phyloP scores from a whole-genome alignment of 371 early-diverging fungal species.

The Mortierella sp. region DNA sequence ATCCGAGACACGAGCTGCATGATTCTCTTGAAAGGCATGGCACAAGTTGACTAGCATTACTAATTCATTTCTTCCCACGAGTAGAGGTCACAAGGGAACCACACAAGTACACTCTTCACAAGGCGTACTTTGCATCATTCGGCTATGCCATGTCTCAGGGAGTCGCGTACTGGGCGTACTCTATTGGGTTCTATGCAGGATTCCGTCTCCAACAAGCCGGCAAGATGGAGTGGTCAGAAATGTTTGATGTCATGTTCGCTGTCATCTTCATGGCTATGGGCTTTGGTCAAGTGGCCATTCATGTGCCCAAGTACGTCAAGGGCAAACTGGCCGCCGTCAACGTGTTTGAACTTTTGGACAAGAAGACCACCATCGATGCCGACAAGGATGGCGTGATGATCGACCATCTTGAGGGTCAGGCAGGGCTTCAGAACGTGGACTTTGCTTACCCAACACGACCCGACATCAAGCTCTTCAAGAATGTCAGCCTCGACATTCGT shows the following conservation, averaged over 20 bases:
- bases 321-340: conserved; percentile 81
- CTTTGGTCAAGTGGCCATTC: conserved; percentile 59
- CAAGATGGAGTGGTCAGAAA: conserved; percentile 43
- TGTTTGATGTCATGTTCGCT: conserved; percentile 75
- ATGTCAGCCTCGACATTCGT: conserved; percentile 76
- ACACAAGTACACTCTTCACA: conserved; percentile 67
- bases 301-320: conserved; percentile 66
- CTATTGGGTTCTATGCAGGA: conserved; percentile 67
- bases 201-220: conserved; percentile 57
- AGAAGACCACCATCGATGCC: conserved; percentile 76
- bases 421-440: conserved; percentile 67
- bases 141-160: conserved; percentile 76
- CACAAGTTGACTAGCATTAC: not conserved
- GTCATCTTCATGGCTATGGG: conserved; percentile 76
- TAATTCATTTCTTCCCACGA: not conserved
- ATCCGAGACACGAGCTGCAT: no score
- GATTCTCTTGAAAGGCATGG: not conserved
- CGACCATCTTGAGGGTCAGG: conserved; percentile 56
- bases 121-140: conserved; percentile 65
- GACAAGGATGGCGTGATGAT: conserved; percentile 68
- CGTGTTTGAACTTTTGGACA: conserved; percentile 81
- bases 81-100: conserved; percentile 55
- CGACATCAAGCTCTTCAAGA: conserved; percentile 76
- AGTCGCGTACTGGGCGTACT: conserved; percentile 68
- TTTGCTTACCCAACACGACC: conserved; percentile 90